Base-by-base conservation (phyloP, 2,329 filamentous ascomycete species). In the Plenodomus tracheiphilus region DNA sequence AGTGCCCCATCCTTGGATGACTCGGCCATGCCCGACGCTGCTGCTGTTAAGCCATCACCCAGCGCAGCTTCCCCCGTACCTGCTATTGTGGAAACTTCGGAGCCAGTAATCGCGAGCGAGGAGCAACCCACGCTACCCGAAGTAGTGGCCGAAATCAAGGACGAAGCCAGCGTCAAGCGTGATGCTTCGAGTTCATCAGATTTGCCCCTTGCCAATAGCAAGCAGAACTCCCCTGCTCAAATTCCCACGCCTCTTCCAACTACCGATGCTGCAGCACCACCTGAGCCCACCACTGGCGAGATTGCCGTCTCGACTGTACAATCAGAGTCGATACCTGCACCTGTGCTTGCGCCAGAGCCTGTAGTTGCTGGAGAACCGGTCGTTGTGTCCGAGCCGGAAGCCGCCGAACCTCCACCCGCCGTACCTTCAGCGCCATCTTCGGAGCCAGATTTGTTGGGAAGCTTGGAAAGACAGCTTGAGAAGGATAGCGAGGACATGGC, bases 361-460 rank as follows among this genome's bases (percentile, higher is more conserved):
- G 43, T 18, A 32, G 30, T 22, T 17, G 25, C 47, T 17, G 50
- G 39, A 22, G 38, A 38, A 22, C 17, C 39, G 17, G 20, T 43
- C 19, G 34, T 39, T 10, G n/a, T 11, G 19, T 7, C 19, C n/a
- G 20, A 46, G n/a, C 36, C 54, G 11, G 39, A 50, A n/a, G 32
- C 39, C 28, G 16, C 40, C n/a, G 43, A 59, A 28, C 38, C 45
- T 13, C 44, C 39, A 21, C 21, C 58, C 20, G 34, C 47, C 11
- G 56, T 57, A 28, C 34, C 48, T 28, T 56, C 59, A 18, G 46
- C 48, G 9, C 57, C 56, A 8, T 51, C 64, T 28, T 65, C 72
- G 16, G 72, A 77, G 44, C 61, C 74, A 22, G 77, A 80, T 64
- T 58, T 80, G 25, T 61, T 80, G 21, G 77, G 75, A 30, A 79